These are phyloP conservation scores for Coemansia asiatica DNA, from an alignment of 192 early-diverging fungal genomes.

Conservation along the genomic window DNA sequence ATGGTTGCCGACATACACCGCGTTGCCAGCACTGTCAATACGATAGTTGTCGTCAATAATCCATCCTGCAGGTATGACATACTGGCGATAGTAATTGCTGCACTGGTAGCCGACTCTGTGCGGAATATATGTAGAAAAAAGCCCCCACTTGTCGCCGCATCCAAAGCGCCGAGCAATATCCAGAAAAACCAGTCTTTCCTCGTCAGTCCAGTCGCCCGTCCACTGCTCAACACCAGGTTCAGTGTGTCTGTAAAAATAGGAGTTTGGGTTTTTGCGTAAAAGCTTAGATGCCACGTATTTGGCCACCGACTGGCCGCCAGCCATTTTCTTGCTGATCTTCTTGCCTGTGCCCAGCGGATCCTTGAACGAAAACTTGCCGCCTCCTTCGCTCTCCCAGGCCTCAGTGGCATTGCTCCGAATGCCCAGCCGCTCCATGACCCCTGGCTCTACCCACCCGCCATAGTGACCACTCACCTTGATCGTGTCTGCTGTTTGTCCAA, in stretches of 20 bases:
- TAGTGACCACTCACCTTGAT: conserved; percentile 66
- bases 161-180: conserved; percentile 45
- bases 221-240: conserved; percentile 74
- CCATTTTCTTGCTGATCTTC: conserved; percentile 23
- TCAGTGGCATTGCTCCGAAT: conserved; percentile 61
- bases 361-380: conserved; percentile 69
- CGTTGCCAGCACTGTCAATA: conserved; percentile 36
- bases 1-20: conserved; percentile 51
- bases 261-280: conserved; percentile 75
- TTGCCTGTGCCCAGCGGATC: conserved; percentile 62
- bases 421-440: conserved; percentile 59
- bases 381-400: conserved; percentile 76
- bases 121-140: conserved; percentile 39
- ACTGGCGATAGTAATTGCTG: conserved; percentile 57
- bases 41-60: conserved; percentile 53
- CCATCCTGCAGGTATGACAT: conserved; percentile 48
- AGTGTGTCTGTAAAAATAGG: conserved; percentile 75
- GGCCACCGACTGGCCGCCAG: conserved; percentile 47
- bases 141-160: conserved; percentile 57
- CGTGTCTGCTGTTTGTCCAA: conserved; percentile 54
- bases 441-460: conserved; percentile 63
- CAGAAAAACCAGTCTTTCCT: conserved; percentile 63
- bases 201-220: conserved; percentile 72
- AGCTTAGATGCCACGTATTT: conserved; percentile 61
- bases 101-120: conserved; percentile 56